phyloP scores from a whole-genome alignment of 1,284 basidiomycete genomes.

The Microbotryum lychnidis-dioicae region DNA sequence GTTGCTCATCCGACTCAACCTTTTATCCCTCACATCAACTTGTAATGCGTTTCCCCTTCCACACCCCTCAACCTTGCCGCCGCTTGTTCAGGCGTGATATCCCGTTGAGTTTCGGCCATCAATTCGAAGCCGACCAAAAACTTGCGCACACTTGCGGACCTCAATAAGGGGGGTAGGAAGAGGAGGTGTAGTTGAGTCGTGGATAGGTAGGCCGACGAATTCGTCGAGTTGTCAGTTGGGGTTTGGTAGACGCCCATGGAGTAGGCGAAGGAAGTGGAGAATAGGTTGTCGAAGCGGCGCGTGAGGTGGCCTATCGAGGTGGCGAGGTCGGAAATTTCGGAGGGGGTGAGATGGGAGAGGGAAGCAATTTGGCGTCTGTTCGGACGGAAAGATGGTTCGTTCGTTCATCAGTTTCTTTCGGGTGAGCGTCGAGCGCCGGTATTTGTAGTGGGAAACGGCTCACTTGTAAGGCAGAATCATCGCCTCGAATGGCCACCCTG shows the following conservation, averaged over 20 bases:
- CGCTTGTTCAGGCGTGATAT: slow-evolving; percentile 84
- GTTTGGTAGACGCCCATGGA: slow-evolving; percentile 92
- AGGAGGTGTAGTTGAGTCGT: slow-evolving; percentile 72
- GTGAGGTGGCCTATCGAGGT: slow-evolving; percentile 58
- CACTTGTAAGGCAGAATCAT: slow-evolving; percentile 63
- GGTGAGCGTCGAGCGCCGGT: neutral
- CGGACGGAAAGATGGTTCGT: neutral
- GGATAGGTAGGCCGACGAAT: slow-evolving; percentile 34
- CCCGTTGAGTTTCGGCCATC: slow-evolving; percentile 83
- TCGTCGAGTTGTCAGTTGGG: slow-evolving; percentile 48
- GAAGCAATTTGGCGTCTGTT: slow-evolving; percentile 59
- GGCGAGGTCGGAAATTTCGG: slow-evolving; percentile 59
- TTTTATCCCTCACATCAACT: neutral
- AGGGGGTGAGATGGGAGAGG: slow-evolving; percentile 52
- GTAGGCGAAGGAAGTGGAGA: slow-evolving; percentile 66
- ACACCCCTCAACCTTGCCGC: slow-evolving; percentile 54
- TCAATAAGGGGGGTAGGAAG: slow-evolving; percentile 76
- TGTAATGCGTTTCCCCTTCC: slow-evolving; percentile 51
- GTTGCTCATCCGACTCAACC: no score
- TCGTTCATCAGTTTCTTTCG: neutral
- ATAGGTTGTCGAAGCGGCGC: slow-evolving; percentile 71
- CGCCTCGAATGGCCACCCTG: slow-evolving; percentile 88
- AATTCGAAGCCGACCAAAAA: slow-evolving; percentile 91
- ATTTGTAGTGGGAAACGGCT: neutral
- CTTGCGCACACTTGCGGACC: slow-evolving; percentile 75